Evolutionary conservation across 768 basidiomycete species (phyloP).

Genomic region (Tubosaeta sp.): DNA sequence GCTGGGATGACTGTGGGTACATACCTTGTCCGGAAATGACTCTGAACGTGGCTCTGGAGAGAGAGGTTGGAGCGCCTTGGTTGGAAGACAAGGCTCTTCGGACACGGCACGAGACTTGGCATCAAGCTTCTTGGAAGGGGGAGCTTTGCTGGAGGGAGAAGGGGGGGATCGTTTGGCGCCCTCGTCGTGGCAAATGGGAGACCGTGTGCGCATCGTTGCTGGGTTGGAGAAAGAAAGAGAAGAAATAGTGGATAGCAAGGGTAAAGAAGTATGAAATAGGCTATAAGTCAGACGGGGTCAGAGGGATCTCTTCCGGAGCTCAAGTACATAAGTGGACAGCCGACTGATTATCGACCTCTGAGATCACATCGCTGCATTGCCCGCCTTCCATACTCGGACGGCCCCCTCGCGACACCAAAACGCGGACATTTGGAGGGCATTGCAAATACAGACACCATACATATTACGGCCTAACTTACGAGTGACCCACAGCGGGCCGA

Average conservation of each 20-base stretch:
- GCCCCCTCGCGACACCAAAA: neutral
- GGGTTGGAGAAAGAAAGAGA: slow-evolving; percentile 12
- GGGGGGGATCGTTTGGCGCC: slow-evolving; percentile 27
- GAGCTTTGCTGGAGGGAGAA: slow-evolving; percentile 31
- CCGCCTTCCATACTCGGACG: slow-evolving; percentile 20
- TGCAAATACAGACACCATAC: slow-evolving; percentile 25
- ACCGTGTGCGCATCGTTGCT: slow-evolving; percentile 27
- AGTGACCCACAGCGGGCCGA: slow-evolving; percentile 30
- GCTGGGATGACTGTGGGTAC: slow-evolving; percentile 3
- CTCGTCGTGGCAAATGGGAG: slow-evolving; percentile 28
- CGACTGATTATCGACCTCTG: slow-evolving; percentile 29
- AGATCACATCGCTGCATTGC: slow-evolving; percentile 25
- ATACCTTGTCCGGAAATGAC: slow-evolving; percentile 28
- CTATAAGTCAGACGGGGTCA: slow-evolving; percentile 23
- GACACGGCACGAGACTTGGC: slow-evolving; percentile 29
- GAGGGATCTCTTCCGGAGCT: slow-evolving; percentile 19
- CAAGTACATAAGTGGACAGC: slow-evolving; percentile 29
- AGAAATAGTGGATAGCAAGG: slow-evolving; percentile 5
- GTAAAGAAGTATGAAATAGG: slow-evolving; percentile 22
- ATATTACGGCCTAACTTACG: slow-evolving; percentile 5
- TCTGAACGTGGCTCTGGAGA: slow-evolving; percentile 15
- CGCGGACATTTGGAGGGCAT: slow-evolving; percentile 16
- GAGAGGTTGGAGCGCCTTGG: slow-evolving; percentile 5
- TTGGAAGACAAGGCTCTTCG: slow-evolving; percentile 19
- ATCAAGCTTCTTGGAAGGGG: slow-evolving; percentile 30